Percentiles rank a stretch among this genome's conserved stretches.
phyloP scores from a whole-genome alignment of 352 stramenopile species.

The Peronosclerospora sorghi region DNA sequence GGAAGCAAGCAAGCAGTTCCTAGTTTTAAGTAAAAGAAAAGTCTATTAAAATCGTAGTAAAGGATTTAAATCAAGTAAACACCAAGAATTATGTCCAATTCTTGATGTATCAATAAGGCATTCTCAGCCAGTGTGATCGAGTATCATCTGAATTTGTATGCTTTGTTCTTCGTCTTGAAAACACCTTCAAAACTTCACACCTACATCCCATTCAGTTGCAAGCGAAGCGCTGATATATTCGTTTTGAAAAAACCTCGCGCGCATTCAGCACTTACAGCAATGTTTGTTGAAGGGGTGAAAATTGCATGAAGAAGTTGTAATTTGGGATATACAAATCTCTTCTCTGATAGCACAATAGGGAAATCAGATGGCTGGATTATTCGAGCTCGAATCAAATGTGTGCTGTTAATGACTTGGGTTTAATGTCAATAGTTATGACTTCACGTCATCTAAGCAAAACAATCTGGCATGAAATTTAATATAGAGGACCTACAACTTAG shows the following conservation, averaged over 20 bases:
- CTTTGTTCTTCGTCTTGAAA: too few relatives aligned
- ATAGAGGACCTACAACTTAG: constrained; percentile 44
- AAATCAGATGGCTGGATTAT: constrained; percentile 26
- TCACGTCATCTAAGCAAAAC: constrained; percentile 33
- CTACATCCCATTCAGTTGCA: too few relatives aligned
- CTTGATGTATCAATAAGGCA: too few relatives aligned
- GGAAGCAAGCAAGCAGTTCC: too few relatives aligned
- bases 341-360: constrained; percentile 48
- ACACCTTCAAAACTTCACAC: too few relatives aligned
- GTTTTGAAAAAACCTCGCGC: constrained; percentile 40
- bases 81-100: too few relatives aligned
- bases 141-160: too few relatives aligned
- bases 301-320: constrained; percentile 45
- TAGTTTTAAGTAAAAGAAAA: too few relatives aligned
- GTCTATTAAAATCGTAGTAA: too few relatives aligned
- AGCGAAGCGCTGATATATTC: constrained; percentile 37
- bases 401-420: constrained; percentile 53
- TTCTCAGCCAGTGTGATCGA: too few relatives aligned
- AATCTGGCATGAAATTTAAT: constrained; percentile 55
- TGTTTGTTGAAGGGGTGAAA: constrained; percentile 43
- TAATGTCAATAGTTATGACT: constrained; percentile 43
- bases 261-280: constrained; percentile 55
- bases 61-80: too few relatives aligned
- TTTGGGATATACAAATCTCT: constrained; percentile 68
- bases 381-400: constrained; percentile 72